Conservation (phyloP, 2,329 filamentous ascomycete genomes). For the Gliomastix tumulicola region DNA sequence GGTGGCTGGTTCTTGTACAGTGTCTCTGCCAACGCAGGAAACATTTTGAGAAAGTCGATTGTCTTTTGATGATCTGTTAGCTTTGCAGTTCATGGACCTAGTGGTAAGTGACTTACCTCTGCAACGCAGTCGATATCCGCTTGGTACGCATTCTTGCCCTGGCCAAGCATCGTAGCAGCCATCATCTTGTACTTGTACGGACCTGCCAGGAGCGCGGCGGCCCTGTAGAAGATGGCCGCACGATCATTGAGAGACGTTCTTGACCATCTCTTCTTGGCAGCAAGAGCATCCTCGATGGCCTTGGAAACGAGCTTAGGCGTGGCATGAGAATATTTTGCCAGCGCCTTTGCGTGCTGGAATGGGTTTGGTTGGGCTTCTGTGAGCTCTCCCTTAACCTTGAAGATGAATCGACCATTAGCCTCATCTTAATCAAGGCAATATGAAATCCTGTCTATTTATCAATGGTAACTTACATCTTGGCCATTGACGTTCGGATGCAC, state of each 20-base stretch:
- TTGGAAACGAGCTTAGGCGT: slow-evolving; percentile 60
- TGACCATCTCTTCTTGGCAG: slow-evolving; percentile 82
- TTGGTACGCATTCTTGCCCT: slow-evolving; percentile 98
- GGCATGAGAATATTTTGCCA: neutral
- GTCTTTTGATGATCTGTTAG: neutral
- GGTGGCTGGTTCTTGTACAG: slow-evolving; percentile 76
- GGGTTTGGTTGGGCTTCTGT: neutral
- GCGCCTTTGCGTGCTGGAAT: neutral
- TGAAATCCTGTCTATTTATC: neutral
- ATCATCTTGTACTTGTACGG: slow-evolving; percentile 97
- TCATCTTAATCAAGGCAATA: neutral
- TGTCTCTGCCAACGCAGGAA: slow-evolving; percentile 70
- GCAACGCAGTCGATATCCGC: slow-evolving; percentile 96
- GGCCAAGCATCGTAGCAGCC: slow-evolving; percentile 90
- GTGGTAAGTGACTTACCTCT: slow-evolving; percentile 63
- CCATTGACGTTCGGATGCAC: slow-evolving; percentile 1
- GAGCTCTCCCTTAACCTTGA: neutral
- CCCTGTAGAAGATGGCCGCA: slow-evolving; percentile 90
- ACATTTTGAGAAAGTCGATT: slow-evolving; percentile 75
- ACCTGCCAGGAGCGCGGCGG: slow-evolving; percentile 77
- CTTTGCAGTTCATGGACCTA: neutral
- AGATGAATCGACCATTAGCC: neutral
- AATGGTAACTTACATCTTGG: neutral
- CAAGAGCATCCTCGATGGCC: slow-evolving; percentile 77
- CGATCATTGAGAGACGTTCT: slow-evolving; percentile 80